Evolutionary conservation across 202 grass and related monocot species (phyloP), one percentile per base, ranked within the genome.

Genomic region (Zizania palustris): DNA sequence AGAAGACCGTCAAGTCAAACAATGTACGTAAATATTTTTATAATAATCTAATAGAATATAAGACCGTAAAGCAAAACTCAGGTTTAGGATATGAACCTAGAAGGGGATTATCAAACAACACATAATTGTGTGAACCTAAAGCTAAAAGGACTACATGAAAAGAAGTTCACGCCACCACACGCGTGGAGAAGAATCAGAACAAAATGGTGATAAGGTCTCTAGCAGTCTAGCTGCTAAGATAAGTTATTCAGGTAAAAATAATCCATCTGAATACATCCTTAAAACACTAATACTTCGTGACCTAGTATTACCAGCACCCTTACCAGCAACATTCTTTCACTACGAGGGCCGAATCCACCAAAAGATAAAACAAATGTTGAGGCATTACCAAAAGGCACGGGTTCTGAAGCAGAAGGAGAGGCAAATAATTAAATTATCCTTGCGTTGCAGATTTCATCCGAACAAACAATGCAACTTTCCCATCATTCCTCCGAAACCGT

Each of bases 31-130:
- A 69, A 74, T 2, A 28, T 28, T 28, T 28, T 28, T 28, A n/a
- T 40, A 46, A 28, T 2, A 82, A 59, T 75, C 40, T 18, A 63
- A 60, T 18, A 33, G 55, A 69, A 41, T n/a, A 11, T 45, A 49
- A 36, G 69, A 18, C 11, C 28, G 62, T n/a, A 13, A 62, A 41
- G 4, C n/a, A 12, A 73, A 72, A 19, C 19, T 53, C 6, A 53
- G 50, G 50, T 54, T 54, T 19, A 54, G 7, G n/a, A 54, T 19
- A 9, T n/a, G 19, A 20, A 55, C 51, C 51, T 20, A 55, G 2
- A 55, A 19, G 5, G 15, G 15, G 15, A 55, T 50, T 50, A 55
- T 19, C 7, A 54, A 18, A 54, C 51, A 54, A 18, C 51, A 19
- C n/a, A 53, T 8, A 50, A 50, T 19, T 19, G 19, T 54, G n/a